phyloP scores from a whole-genome alignment of 176 grass and related monocot species.

The Phoenix roebelenii region DNA sequence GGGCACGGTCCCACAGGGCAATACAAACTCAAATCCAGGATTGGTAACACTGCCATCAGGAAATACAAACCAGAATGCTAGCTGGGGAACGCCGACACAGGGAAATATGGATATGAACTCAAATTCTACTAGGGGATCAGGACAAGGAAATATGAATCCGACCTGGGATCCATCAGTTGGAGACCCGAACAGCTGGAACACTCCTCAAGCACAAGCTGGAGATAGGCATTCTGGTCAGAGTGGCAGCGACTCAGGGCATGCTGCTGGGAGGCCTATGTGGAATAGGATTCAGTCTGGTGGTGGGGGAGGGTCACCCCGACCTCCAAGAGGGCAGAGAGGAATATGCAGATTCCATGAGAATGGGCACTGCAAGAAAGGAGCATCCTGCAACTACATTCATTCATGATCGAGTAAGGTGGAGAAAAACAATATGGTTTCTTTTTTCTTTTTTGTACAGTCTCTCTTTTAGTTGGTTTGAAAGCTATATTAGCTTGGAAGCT shows the following conservation, averaged over 20 bases:
- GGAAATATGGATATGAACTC: constrained; percentile 25
- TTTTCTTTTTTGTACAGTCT: too few relatives aligned
- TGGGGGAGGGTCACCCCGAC: constrained; percentile 27
- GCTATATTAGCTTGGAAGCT: too few relatives aligned
- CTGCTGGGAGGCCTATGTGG: constrained; percentile 23
- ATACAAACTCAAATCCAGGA: constrained; percentile 45
- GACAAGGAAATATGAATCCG: constrained; percentile 45
- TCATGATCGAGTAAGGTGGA: not conserved
- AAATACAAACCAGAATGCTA: constrained; percentile 38
- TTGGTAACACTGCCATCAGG: constrained; percentile 42
- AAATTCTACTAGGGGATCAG: constrained; percentile 34
- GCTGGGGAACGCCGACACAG: constrained; percentile 43
- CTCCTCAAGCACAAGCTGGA: constrained; percentile 35
- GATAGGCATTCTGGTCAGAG: constrained; percentile 29
- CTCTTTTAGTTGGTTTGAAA: too few relatives aligned
- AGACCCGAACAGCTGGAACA: constrained; percentile 30
- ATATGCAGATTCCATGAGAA: constrained; percentile 25
- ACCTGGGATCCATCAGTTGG: constrained; percentile 38
- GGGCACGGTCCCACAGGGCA: constrained; percentile 44
- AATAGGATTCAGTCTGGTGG: constrained; percentile 17
- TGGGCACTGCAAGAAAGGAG: constrained; percentile 30
- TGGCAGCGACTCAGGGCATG: constrained; percentile 11
- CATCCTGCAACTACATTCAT: constrained; percentile 36
- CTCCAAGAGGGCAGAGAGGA: constrained; percentile 2
- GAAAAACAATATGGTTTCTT: too few relatives aligned